Base-by-base conservation (phyloP, 2,329 filamentous ascomycete species). In the Alternaria infectoria region DNA sequence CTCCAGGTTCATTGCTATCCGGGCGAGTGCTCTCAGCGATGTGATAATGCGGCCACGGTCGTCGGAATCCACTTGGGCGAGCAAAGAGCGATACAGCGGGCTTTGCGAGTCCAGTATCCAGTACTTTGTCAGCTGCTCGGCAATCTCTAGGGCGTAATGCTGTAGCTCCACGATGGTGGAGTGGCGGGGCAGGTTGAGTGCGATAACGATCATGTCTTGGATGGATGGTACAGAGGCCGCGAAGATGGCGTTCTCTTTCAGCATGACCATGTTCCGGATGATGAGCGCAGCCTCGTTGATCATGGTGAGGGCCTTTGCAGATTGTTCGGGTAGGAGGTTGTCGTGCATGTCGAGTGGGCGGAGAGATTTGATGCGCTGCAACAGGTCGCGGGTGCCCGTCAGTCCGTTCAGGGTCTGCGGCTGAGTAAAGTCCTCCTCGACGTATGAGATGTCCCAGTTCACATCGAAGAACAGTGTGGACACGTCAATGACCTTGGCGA, bases 241-340 rank as follows among this genome's bases (percentile, higher is more conserved):
- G 77, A 93, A 96, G 23, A 86, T 82, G 0, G 95, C 95, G 75
- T 99, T 99, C 66, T 97, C 93, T 21, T 90, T 88, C 19, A 97
- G 84, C 80, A 96, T 92, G n/a, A 94, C 90, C 93, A 99, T 97
- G 78, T 99, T 99, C 55, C 96, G 89, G 46, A 98, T 85, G 17
- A 97, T 94, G 50, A 98, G 83, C 19, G 91, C 90, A 3, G 96
- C 93, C 79, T 98, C 94, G 23, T 91, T 95, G 65, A 97, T 86
- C 68, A 93, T 88, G 12, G 91, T 87, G 64, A 98, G 84, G 45
- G 87, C 84, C 66, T 93, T 89, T 13, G 88, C 86, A 69, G 91
- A 92, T 6, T 89, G 86, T 28, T 88, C 88, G 0, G 93, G 88
- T 66, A 94, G 88, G 25, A 97, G 84, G 36, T 85, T 85, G 71